phyloP scores from a whole-genome alignment of 139 green algal species.

The Monoraphidium neglectum region DNA sequence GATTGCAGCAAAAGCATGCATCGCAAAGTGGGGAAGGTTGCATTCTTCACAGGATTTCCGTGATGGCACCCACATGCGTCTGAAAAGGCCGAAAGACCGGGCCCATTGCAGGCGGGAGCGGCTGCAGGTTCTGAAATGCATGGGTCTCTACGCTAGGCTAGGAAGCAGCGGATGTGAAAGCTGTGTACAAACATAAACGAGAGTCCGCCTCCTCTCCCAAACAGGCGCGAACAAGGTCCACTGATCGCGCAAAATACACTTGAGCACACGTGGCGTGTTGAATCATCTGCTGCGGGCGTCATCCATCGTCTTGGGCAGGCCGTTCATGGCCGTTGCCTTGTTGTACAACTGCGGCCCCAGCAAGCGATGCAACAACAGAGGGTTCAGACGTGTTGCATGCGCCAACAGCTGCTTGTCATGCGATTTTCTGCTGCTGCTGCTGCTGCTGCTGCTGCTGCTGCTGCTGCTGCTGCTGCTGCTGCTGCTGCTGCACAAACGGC shows the following conservation, averaged over 20 bases:
- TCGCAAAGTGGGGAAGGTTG: no score
- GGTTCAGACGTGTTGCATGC: no score
- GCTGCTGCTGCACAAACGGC: no score
- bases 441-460: not conserved
- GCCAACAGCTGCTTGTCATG: no score
- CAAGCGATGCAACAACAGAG: not conserved
- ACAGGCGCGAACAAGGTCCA: not conserved
- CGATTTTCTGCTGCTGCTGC: no score
- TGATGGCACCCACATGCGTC: no score
- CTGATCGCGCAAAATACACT: not conserved
- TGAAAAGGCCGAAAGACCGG: no score
- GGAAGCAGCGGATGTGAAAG: not conserved
- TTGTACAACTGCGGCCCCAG: constrained; percentile 58
- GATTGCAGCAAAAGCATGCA: no score
- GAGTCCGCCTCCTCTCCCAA: not conserved
- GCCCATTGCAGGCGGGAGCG: no score
- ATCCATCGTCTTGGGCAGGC: constrained; percentile 25
- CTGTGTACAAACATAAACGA: not conserved
- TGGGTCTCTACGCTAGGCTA: not conserved
- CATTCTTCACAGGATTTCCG: no score
- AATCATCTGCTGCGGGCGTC: constrained; percentile 14
- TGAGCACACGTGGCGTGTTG: not conserved
- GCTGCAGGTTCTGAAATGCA: not conserved
- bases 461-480: not conserved
- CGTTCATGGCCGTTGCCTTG: constrained; percentile 55